Evolutionary conservation across 2,329 filamentous ascomycete genomes (phyloP).

Genomic region (Aspergillus fumigatus): DNA sequence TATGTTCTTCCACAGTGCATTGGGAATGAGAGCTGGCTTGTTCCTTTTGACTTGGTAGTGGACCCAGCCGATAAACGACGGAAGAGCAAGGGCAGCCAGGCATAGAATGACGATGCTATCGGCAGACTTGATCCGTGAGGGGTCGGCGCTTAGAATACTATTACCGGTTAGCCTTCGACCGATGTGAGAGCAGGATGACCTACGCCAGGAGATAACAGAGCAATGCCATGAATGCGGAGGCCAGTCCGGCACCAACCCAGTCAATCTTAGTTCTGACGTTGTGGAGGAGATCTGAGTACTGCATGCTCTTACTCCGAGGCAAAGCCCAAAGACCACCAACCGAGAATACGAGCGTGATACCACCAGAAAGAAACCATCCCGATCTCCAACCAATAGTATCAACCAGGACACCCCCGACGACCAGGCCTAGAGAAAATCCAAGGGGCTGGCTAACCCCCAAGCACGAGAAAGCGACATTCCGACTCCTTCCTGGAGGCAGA

Average conservation of each 20-base stretch:
- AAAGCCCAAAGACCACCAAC: slow-evolving; percentile 36
- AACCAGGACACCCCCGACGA: slow-evolving; percentile 40
- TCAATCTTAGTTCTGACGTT: slow-evolving; percentile 41
- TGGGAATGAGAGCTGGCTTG: slow-evolving; percentile 56
- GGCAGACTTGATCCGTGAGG: slow-evolving; percentile 39
- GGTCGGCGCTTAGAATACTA: slow-evolving; percentile 20
- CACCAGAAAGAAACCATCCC: slow-evolving; percentile 48
- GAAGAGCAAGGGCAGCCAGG: slow-evolving; percentile 41
- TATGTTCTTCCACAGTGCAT: slow-evolving; percentile 56
- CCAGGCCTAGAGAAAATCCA: slow-evolving; percentile 50
- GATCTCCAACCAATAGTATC: slow-evolving; percentile 49
- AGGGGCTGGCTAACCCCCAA: slow-evolving; percentile 49
- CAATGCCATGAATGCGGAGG: slow-evolving; percentile 45
- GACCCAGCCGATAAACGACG: slow-evolving; percentile 53
- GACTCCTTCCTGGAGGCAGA: slow-evolving; percentile 43
- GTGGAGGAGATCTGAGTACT: slow-evolving; percentile 4
- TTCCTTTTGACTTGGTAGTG: slow-evolving; percentile 43
- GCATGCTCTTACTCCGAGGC: slow-evolving; percentile 24
- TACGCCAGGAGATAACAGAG: slow-evolving; percentile 50
- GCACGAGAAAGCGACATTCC: slow-evolving; percentile 50
- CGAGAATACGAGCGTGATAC: slow-evolving; percentile 40
- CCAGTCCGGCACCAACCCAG: slow-evolving; percentile 49
- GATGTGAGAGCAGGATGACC: slow-evolving; percentile 15
- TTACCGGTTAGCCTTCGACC: background rate
- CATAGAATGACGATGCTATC: slow-evolving; percentile 45